Percentiles rank a stretch among this genome's conserved stretches.
Evolutionary conservation across 306 rosid species (phyloP).

Genomic region (Fragaria nilgerrensis): DNA sequence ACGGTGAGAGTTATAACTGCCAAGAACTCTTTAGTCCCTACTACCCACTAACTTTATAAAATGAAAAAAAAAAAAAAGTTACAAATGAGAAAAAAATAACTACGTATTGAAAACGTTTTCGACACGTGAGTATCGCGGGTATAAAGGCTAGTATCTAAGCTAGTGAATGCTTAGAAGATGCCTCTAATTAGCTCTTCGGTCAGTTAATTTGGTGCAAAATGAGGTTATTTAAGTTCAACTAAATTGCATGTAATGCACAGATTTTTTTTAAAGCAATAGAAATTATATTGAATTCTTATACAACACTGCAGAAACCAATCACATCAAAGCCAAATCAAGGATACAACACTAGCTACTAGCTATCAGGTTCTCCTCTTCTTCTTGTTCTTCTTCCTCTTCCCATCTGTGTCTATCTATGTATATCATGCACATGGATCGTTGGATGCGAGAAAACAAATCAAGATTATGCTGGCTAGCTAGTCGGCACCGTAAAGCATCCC

Average conservation of each 20-base stretch:
- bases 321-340: not conserved
- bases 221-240: not conserved
- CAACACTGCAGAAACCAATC: slow-evolving; percentile 6
- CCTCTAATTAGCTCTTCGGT: not conserved
- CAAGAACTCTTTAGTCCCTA: too few species aligned
- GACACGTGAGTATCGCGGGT: too few species aligned
- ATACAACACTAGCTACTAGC: not conserved
- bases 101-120: too few species aligned
- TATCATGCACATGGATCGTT: not conserved
- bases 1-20: too few species aligned
- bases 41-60: too few species aligned
- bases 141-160: too few species aligned
- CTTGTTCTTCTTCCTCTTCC: not conserved
- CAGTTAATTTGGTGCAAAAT: not conserved
- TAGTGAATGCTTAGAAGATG: too few species aligned
- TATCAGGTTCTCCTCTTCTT: not conserved
- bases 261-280: not conserved
- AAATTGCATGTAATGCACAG: not conserved
- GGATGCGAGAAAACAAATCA: not conserved
- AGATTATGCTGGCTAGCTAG: too few species aligned
- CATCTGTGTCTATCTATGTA: not conserved
- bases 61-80: too few species aligned
- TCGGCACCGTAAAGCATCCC: not conserved
- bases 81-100: too few species aligned
- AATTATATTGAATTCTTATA: not conserved